A percentile compares a stretch with the other conserved stretches of the same genome.
Conservation (phyloP, 2,329 filamentous ascomycete species). For the Cladosporium sp. region DNA sequence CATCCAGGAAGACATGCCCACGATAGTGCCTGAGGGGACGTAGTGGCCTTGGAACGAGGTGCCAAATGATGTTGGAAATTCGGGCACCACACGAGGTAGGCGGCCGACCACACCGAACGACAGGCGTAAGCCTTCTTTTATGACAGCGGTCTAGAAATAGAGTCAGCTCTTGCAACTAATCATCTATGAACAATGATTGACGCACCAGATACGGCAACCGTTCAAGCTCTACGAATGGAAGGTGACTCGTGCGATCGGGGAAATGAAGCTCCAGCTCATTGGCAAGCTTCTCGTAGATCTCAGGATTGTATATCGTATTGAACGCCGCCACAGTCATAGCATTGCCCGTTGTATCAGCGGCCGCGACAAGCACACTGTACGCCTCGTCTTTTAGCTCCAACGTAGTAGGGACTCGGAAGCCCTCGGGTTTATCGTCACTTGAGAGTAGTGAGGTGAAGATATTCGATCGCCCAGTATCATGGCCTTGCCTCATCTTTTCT, state of each 20-base stretch:
- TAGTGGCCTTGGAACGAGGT: neutral
- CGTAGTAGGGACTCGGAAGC: conserved; percentile 28
- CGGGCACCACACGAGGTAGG: conserved; percentile 39
- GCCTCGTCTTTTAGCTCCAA: conserved; percentile 34
- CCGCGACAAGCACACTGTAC: conserved; percentile 34
- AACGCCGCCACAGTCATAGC: conserved; percentile 36
- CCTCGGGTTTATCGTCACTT: conserved; percentile 21
- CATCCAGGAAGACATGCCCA: conserved; percentile 32
- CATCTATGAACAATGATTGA: too few relatives aligned
- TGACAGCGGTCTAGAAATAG: conserved; percentile 33
- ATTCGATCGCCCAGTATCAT: neutral
- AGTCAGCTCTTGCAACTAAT: neutral
- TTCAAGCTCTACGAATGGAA: neutral
- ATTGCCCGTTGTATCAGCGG: conserved; percentile 40
- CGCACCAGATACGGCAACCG: neutral
- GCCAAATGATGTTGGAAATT: neutral
- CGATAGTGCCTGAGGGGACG: conserved; percentile 27
- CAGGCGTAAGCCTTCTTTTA: conserved; percentile 41
- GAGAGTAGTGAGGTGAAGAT: neutral
- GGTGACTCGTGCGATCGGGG: neutral
- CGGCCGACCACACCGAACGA: conserved; percentile 38
- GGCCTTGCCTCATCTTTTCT: neutral
- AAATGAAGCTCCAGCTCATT: neutral
- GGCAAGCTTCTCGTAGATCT: conserved; percentile 24
- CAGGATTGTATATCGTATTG: conserved; percentile 32